Conservation (phyloP, 1,284 basidiomycete species). For the Ustilago tritici region DNA sequence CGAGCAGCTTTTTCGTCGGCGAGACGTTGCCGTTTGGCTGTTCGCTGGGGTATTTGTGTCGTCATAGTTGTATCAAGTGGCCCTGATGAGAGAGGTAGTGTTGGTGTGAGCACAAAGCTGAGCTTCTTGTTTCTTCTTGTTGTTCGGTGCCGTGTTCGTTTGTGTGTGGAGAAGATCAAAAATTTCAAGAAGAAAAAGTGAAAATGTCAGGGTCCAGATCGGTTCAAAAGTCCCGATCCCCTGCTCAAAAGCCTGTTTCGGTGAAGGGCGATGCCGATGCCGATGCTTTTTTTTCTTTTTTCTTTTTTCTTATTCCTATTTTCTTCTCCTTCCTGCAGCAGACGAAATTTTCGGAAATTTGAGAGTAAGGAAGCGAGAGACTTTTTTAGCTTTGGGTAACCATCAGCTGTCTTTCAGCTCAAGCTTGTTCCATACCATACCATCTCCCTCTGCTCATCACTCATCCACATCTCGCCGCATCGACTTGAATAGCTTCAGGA, state of each 20-base stretch:
- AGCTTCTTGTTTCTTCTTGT: not conserved
- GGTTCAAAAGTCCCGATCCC: constrained; percentile 29
- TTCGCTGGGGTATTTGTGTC: constrained; percentile 58
- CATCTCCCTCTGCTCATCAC: not conserved
- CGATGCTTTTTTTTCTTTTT: too few relatives aligned
- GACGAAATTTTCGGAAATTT: constrained; percentile 32
- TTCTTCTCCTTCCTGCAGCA: constrained; percentile 4
- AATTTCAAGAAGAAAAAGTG: constrained; percentile 23
- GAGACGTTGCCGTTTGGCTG: constrained; percentile 61
- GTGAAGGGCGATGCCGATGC: not conserved
- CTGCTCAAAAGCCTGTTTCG: not conserved
- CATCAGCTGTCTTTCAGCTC: too few relatives aligned
- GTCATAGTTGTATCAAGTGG: constrained; percentile 45
- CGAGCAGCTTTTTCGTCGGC: constrained; percentile 46
- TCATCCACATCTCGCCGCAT: not conserved
- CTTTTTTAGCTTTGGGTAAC: too few relatives aligned
- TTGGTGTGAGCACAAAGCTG: not conserved
- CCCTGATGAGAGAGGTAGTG: not conserved
- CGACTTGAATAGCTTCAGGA: not conserved
- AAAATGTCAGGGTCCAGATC: constrained; percentile 31
- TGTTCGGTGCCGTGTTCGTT: not conserved
- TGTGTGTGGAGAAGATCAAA: constrained; percentile 34
- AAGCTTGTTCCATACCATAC: not conserved
- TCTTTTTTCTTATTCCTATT: too few relatives aligned
- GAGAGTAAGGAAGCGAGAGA: not conserved